Base-by-base conservation (phyloP, 371 early-diverging fungal species). In the Actinomortierella wolfii region DNA sequence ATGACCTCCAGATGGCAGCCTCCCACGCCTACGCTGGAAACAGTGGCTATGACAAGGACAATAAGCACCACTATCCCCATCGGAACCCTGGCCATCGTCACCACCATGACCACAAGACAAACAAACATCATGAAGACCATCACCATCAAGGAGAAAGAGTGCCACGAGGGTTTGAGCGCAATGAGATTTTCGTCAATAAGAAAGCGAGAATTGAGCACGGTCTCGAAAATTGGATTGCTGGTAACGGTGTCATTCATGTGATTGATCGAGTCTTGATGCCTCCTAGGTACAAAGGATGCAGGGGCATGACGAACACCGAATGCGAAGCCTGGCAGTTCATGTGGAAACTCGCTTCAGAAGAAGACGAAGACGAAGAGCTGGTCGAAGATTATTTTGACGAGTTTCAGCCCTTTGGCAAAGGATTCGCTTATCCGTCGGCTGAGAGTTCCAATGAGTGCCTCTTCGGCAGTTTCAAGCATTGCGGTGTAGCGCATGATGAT, bases 181-280 rank as follows among this genome's bases (percentile, higher is more conserved):
- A 64, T 23, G 65, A 64, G 20, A 70, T 69, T 18, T 2, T 64
- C 34, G 47, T 69, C 24, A 69, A 69, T 51, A 17, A 45, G 15
- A 49, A 64, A 3, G 65, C 61, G 21, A 23, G 25, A 4, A 47
- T 70, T 3, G 0, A 61, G 1, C 55, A 70, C 2, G 70, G 65
- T 13, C 39, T 50, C 23, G 70, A 70, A 54, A 57, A 64, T 51
- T 70, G 70, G 70, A 61, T 64, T 39, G 74, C 67, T 14, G 67
- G 64, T 4, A 67, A 74, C 45, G 74, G 74, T 13, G 67, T 74
- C 44, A 57, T 73, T 39, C 73, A 73, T 49, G 67, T 66, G 14
- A 57, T 59, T 2, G 73, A 73, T 18, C 46, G 51, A 46, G 67
- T 73, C 20, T 21, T 65, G 50, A 65, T 73, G 46, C 67, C 73